Conservation (phyloP, 78 protist genomes). For the Polysphondylium violaceum region DNA sequence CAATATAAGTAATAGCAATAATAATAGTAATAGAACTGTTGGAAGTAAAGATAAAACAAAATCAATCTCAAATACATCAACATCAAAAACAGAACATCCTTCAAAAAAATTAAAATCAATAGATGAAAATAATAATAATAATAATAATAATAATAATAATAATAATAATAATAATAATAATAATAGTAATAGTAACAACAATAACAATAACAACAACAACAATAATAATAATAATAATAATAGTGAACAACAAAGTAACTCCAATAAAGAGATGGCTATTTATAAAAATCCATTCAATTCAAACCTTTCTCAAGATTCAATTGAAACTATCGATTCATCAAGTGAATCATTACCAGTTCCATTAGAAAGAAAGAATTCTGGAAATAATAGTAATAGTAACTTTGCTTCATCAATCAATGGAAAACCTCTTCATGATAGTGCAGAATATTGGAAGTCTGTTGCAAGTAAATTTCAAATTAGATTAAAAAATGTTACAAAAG, state of each 20-base stretch:
- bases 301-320: neutral
- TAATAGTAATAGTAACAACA: neutral
- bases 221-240: neutral
- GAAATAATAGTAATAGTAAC: neutral
- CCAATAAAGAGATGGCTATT: neutral
- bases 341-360: conserved; percentile 5
- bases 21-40: no score
- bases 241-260: conserved; percentile 4
- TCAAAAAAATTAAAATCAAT: neutral
- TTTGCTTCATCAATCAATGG: neutral
- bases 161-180: neutral
- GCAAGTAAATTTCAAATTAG: neutral
- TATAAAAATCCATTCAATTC: neutral
- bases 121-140: neutral
- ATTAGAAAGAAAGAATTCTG: neutral
- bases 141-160: neutral
- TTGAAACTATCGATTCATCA: conserved; percentile 24
- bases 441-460: neutral
- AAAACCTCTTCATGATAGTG: neutral
- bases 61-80: neutral
- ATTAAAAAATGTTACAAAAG: conserved; percentile 1
- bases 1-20: no score
- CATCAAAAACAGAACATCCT: no score
- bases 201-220: neutral
- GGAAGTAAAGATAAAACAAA: no score